These are phyloP conservation scores for Kondoa malvinella DNA, from an alignment of 768 basidiomycete genomes.

Conservation along the genomic window DNA sequence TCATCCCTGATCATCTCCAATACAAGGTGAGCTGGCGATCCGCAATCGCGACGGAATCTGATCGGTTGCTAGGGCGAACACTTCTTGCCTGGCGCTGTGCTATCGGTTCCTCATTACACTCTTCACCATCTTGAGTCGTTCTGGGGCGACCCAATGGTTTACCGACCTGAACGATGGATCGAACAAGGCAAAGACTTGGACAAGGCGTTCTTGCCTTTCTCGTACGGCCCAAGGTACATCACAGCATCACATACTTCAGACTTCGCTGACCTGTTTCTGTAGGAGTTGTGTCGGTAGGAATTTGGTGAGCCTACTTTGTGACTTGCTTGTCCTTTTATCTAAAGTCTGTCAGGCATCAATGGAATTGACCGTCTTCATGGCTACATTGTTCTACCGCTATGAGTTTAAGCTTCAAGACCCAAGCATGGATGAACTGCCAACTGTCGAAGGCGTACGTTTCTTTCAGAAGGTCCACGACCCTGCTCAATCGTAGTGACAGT, in stretches of 20 bases:
- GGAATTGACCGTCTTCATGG: slow-evolving; percentile 61
- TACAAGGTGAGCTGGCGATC: slow-evolving; percentile 45
- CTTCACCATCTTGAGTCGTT: slow-evolving; percentile 54
- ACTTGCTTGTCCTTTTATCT: neutral
- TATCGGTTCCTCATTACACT: slow-evolving; percentile 66
- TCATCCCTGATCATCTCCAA: slow-evolving; percentile 56
- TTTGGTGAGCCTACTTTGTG: slow-evolving; percentile 2
- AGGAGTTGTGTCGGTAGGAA: slow-evolving; percentile 75
- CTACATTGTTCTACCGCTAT: slow-evolving; percentile 61
- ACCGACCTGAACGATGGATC: slow-evolving; percentile 71
- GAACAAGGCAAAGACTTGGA: slow-evolving; percentile 38
- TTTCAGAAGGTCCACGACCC: neutral
- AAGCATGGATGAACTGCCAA: slow-evolving; percentile 41
- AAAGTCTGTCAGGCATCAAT: slow-evolving; percentile 44
- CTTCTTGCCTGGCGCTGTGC: slow-evolving; percentile 30
- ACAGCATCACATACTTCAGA: neutral
- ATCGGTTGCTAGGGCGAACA: slow-evolving; percentile 2
- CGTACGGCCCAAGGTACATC: slow-evolving; percentile 53
- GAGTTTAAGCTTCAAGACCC: slow-evolving; percentile 20
- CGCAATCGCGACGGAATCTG: slow-evolving; percentile 37
- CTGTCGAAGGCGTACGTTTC: slow-evolving; percentile 45
- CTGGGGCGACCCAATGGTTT: slow-evolving; percentile 68
- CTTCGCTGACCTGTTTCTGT: slow-evolving; percentile 6
- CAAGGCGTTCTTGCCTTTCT: slow-evolving; percentile 65
- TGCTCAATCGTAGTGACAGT: slow-evolving; percentile 27